Evolutionary conservation across 768 basidiomycete species (phyloP).

Genomic region (Calvatia gigantea): DNA sequence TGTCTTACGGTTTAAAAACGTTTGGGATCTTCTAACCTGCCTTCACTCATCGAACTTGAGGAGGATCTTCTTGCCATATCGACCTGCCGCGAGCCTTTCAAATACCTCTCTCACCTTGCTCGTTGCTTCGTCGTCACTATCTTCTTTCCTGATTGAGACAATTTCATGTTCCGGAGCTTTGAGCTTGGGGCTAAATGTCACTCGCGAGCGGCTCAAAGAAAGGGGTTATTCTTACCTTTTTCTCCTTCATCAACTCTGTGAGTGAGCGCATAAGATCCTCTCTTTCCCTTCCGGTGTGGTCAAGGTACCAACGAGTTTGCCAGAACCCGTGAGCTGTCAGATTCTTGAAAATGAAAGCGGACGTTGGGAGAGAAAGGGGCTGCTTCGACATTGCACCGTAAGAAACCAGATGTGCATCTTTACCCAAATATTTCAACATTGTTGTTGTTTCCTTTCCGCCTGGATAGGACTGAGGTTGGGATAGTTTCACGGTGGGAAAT

Average conservation of each 20-base stretch:
- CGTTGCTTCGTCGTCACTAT: slow-evolving; percentile 34
- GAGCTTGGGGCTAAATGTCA: slow-evolving; percentile 43
- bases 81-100: slow-evolving; percentile 30
- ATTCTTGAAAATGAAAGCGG: slow-evolving; percentile 83
- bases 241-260: slow-evolving; percentile 47
- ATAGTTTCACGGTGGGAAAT: not conserved
- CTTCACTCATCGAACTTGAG: slow-evolving; percentile 29
- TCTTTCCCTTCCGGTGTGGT: slow-evolving; percentile 45
- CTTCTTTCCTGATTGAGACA: slow-evolving; percentile 41
- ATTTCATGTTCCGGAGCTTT: slow-evolving; percentile 69
- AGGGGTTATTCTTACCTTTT: slow-evolving; percentile 39
- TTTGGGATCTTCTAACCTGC: too few species aligned
- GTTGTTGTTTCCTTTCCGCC: slow-evolving; percentile 64
- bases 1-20: slow-evolving; percentile 6
- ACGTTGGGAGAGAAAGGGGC: slow-evolving; percentile 73
- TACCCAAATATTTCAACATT: slow-evolving; percentile 68
- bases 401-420: slow-evolving; percentile 72
- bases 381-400: slow-evolving; percentile 91
- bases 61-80: slow-evolving; percentile 40
- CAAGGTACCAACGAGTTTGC: slow-evolving; percentile 69
- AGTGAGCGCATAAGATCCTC: slow-evolving; percentile 48
- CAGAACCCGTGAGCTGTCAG: slow-evolving; percentile 75
- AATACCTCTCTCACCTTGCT: slow-evolving; percentile 50
- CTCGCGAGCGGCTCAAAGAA: not conserved
- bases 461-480: too few species aligned